Evolutionary conservation across 2,329 filamentous ascomycete species (phyloP).

Genomic region (Periconia sp.): DNA sequence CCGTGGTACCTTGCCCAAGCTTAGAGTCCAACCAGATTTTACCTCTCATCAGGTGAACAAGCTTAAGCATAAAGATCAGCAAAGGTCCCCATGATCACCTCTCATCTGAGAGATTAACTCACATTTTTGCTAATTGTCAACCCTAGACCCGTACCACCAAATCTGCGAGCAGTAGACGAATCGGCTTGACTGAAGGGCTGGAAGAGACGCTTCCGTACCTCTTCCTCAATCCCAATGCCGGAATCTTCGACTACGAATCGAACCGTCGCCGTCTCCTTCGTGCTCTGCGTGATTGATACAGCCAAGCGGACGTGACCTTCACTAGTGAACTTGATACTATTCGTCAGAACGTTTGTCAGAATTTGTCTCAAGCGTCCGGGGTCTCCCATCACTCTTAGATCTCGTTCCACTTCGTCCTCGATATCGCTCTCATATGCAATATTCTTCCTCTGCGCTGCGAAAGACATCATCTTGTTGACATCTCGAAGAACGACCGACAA

Average conservation of each 20-base stretch:
- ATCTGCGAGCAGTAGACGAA: conserved; percentile 77
- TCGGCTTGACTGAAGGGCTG: conserved; percentile 84
- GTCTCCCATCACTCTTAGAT: conserved; percentile 84
- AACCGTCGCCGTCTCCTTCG: conserved; percentile 68
- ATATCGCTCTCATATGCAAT: conserved; percentile 73
- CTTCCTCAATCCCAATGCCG: conserved; percentile 81
- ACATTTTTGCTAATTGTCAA: conserved; percentile 85
- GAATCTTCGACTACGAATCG: conserved; percentile 78
- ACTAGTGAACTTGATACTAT: conserved; percentile 50
- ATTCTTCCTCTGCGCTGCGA: conserved; percentile 81
- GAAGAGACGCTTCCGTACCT: conserved; percentile 75
- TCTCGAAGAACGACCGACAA: conserved; percentile 76
- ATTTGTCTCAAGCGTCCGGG: conserved; percentile 85
- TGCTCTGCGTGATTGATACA: conserved; percentile 68
- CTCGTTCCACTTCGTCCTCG: conserved; percentile 65
- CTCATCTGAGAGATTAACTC: conserved; percentile 30
- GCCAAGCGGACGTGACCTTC: conserved; percentile 60
- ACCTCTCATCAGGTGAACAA: conserved; percentile 80
- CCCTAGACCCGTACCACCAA: conserved; percentile 78
- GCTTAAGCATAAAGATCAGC: conserved; percentile 22
- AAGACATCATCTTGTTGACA: conserved; percentile 85
- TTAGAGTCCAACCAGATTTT: conserved; percentile 73
- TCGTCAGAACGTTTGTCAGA: conserved; percentile 76
- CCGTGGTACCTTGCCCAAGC: conserved; percentile 72
- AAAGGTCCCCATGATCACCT: not conserved